phyloP scores from a whole-genome alignment of 768 basidiomycete genomes.

The Boletus huronensis region DNA sequence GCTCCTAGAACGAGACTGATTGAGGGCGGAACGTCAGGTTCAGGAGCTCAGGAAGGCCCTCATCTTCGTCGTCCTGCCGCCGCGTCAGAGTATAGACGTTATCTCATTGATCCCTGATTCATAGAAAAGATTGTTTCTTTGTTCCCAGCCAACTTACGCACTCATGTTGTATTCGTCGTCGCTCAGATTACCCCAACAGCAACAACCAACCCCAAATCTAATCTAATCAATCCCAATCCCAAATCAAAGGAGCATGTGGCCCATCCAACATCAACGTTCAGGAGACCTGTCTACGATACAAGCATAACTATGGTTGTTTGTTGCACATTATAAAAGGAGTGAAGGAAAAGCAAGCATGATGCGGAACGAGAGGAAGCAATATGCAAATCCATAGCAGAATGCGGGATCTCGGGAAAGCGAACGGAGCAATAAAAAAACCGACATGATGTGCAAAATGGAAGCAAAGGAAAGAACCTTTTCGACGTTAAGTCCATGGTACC shows the following conservation, averaged over 20 bases:
- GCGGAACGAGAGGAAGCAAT: constrained; percentile 18
- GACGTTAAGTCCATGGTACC: constrained; percentile 19
- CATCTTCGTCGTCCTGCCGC: no score
- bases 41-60: no score
- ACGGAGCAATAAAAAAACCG: constrained; percentile 17
- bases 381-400: constrained; percentile 29
- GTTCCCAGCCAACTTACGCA: neutral
- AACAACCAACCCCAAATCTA: neutral
- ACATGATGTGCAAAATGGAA: constrained; percentile 16
- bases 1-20: no score
- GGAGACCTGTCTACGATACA: constrained; percentile 28
- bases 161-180: no score
- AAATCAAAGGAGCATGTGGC: neutral
- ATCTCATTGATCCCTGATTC: no score
- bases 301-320: constrained; percentile 20
- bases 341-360: constrained; percentile 12
- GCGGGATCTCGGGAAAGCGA: constrained; percentile 13
- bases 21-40: no score
- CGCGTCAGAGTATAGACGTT: no score
- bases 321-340: constrained; percentile 22
- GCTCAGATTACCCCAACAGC: neutral
- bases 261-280: constrained; percentile 6
- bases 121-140: neutral
- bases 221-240: neutral
- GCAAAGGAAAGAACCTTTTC: constrained; percentile 5